Evolutionary conservation across 2,329 filamentous ascomycete genomes (phyloP), one percentile per base, ranked within the genome.

Genomic region (Colletotrichum liriopes): DNA sequence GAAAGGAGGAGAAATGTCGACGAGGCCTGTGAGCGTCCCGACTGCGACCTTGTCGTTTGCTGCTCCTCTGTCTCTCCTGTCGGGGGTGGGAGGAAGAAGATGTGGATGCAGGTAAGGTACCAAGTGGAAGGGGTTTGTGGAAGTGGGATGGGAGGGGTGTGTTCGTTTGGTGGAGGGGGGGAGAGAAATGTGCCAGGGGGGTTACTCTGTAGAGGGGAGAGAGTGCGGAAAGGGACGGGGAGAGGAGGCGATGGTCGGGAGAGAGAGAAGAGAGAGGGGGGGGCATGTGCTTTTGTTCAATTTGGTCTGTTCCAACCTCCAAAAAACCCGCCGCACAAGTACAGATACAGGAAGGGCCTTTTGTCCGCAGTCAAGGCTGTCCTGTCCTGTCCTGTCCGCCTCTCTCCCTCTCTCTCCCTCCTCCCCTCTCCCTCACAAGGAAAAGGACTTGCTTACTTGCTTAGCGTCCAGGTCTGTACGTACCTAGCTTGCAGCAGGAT

Each of bases 281-380:
- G 23, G 37, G 43, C 35, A 56, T 59, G 9, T 58, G 56, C 60
- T 65, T 59, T 65, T 59, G 29, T 65, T 65, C 45, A 59, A 66
- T 66, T 56, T 68, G 35, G 65, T 39, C 41, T 64, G 65, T 49
- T 49, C 59, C 52, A 23, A 56, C 7, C 35, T 37, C 11, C 35
- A 37, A 37, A 37, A 37, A 37, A 37, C 35, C 35, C 35, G n/a
- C 32, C 12, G 35, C 35, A 56, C 20, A 61, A 11, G 16, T 43
- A n/a, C 26, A 45, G 39, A 45, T 35, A 23, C 41, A 47, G 39
- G 16, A 37, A 11, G 5, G 39, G 23, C 35, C 23, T 37, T 60
- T 60, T 43, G 54, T 32, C 32, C 41, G 55, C 49, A 29, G 43
- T n/a, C 8, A 35, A 47, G 29, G 9, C 52, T 55, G 29, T 35